Percentiles rank a stretch among this genome's conserved stretches.
Conservation (phyloP, 2,329 filamentous ascomycete genomes). For the Cyphellophora europaea region DNA sequence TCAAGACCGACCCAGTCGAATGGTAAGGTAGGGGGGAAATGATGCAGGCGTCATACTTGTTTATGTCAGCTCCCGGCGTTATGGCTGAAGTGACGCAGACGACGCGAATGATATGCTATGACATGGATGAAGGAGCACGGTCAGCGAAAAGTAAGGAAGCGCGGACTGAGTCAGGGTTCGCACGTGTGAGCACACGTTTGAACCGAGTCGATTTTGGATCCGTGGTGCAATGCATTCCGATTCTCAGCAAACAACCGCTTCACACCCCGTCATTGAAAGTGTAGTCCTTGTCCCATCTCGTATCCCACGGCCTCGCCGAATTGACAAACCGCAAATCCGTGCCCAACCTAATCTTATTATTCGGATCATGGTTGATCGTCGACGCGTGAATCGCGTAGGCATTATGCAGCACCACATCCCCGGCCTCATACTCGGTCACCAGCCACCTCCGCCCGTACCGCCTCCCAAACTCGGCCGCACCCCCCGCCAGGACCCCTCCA, state of each 20-base stretch:
- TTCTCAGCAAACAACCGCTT: slow-evolving; percentile 1
- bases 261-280: slow-evolving; percentile 25
- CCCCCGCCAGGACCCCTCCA: slow-evolving; percentile 44
- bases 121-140: not conserved
- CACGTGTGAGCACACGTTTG: too few relatives aligned
- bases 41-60: not conserved
- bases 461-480: slow-evolving; percentile 35
- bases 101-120: not conserved
- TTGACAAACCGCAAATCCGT: slow-evolving; percentile 50
- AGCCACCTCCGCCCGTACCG: slow-evolving; percentile 37
- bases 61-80: not conserved
- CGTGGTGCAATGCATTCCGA: too few relatives aligned
- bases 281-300: slow-evolving; percentile 33
- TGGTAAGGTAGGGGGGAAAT: slow-evolving; percentile 69
- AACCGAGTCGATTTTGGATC: too few relatives aligned
- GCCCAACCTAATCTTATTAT: slow-evolving; percentile 44
- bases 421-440: slow-evolving; percentile 45
- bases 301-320: slow-evolving; percentile 42
- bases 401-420: slow-evolving; percentile 39
- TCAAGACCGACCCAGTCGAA: slow-evolving; percentile 75
- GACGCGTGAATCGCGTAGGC: slow-evolving; percentile 45
- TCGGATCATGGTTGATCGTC: slow-evolving; percentile 44
- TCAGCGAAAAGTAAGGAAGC: not conserved
- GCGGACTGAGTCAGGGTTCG: too few relatives aligned
- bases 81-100: not conserved